Percentiles rank a stretch among this genome's conserved stretches.
Conservation (phyloP, 305 asterid genomes). For the Fraxinus sp. region DNA sequence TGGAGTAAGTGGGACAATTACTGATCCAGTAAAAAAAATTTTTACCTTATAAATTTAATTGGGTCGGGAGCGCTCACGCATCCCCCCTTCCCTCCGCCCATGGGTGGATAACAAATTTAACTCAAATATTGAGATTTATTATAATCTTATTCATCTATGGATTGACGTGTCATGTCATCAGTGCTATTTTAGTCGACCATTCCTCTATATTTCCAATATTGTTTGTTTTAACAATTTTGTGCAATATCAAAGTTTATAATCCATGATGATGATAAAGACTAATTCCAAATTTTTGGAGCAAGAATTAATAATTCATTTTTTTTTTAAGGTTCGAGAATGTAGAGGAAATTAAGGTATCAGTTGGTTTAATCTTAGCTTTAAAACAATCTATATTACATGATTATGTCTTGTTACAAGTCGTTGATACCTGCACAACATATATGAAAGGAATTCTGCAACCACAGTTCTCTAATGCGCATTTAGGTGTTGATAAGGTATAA, state of each 20-base stretch:
- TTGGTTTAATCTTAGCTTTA: constrained; percentile 7
- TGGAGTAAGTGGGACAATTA: too few relatives aligned
- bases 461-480: neutral
- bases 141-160: too few relatives aligned
- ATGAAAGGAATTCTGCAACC: constrained; percentile 1
- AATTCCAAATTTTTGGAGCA: neutral
- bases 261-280: neutral
- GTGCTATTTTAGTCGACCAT: too few relatives aligned
- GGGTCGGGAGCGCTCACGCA: too few relatives aligned
- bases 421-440: neutral
- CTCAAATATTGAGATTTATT: too few relatives aligned
- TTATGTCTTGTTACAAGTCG: neutral
- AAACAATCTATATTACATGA: constrained; percentile 1
- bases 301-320: neutral
- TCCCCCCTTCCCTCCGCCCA: too few relatives aligned
- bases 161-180: too few relatives aligned
- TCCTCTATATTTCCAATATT: neutral
- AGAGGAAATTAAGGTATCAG: neutral
- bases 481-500: neutral
- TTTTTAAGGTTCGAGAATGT: neutral
- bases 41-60: too few relatives aligned
- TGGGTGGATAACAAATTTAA: neutral
- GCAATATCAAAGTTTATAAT: neutral
- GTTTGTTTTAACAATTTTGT: neutral
- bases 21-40: too few relatives aligned